Evolutionary conservation across 352 stramenopile species (phyloP).

Genomic region (Phytophthora fragariaefolia): DNA sequence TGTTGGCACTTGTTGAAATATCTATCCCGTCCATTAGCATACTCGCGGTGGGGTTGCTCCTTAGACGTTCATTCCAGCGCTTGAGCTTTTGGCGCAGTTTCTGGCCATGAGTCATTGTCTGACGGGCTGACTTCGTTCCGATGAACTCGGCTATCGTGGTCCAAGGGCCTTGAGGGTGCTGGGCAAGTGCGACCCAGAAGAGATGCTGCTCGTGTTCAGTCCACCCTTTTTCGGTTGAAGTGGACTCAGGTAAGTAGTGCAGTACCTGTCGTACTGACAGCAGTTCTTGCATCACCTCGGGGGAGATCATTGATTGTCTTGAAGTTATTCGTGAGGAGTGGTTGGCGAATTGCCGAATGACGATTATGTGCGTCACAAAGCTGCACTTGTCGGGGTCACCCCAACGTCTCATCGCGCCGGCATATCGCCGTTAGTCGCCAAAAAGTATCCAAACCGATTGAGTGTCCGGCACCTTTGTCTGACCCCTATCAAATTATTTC

Average conservation of each 20-base stretch:
- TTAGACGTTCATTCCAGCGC: slow-evolving; percentile 48
- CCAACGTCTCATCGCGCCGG: not conserved
- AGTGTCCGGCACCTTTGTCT: slow-evolving; percentile 7
- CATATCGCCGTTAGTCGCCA: not conserved
- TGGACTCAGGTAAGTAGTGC: slow-evolving; percentile 33
- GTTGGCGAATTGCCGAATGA: slow-evolving; percentile 30
- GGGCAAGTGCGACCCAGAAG: slow-evolving; percentile 49
- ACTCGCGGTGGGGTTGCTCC: slow-evolving; percentile 30
- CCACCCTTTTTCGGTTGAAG: slow-evolving; percentile 41
- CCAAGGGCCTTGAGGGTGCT: slow-evolving; percentile 54
- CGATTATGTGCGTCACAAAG: slow-evolving; percentile 3
- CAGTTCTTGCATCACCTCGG: slow-evolving; percentile 42
- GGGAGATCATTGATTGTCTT: slow-evolving; percentile 31
- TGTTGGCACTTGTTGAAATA: slow-evolving; percentile 9
- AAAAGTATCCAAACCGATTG: slow-evolving; percentile 30
- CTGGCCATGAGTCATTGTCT: slow-evolving; percentile 59
- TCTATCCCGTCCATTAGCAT: slow-evolving; percentile 29
- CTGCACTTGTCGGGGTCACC: not conserved
- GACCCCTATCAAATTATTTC: slow-evolving; percentile 7
- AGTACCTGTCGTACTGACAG: slow-evolving; percentile 35
- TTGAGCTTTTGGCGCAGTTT: slow-evolving; percentile 62
- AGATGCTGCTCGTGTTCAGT: slow-evolving; percentile 45
- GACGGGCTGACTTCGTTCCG: slow-evolving; percentile 51
- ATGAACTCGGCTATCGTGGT: slow-evolving; percentile 54
- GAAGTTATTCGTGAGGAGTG: not conserved